A percentile compares a stretch with the other conserved stretches of the same genome.
These are phyloP conservation scores for Imleria badia DNA, from an alignment of 768 basidiomycete species.

Conservation along the genomic window DNA sequence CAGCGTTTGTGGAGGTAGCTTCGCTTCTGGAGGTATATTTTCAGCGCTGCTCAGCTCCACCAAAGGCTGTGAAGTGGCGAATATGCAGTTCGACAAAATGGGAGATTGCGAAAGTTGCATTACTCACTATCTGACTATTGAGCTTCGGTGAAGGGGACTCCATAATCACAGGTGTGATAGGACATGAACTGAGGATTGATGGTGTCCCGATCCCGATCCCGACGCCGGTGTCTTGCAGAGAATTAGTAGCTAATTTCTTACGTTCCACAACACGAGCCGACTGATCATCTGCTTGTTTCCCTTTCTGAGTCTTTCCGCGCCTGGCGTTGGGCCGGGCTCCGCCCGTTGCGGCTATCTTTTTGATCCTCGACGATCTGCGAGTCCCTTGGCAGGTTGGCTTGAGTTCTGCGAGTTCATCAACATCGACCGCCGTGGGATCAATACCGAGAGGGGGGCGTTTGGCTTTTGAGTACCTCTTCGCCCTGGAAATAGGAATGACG, in stretches of 20 bases:
- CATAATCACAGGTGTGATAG: not conserved
- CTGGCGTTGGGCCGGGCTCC: constrained; percentile 22
- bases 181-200: not conserved
- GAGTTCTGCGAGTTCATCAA: constrained; percentile 33
- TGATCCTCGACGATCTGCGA: constrained; percentile 20
- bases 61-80: not conserved
- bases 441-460: constrained; percentile 32
- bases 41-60: not conserved
- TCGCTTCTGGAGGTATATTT: not conserved
- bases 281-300: constrained; percentile 2
- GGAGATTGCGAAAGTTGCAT: not conserved
- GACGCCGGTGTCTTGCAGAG: not conserved
- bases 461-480: constrained; percentile 35
- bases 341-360: not conserved
- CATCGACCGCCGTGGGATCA: constrained; percentile 22
- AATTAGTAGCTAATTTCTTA: not conserved
- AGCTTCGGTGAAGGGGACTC: not conserved
- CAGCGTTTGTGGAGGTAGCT: not conserved
- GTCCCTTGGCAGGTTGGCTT: constrained; percentile 3
- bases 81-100: not conserved
- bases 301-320: constrained; percentile 24
- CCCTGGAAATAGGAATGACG: constrained; percentile 4
- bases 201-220: not conserved
- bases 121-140: constrained; percentile 9
- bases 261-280: not conserved